Evolutionary conservation across 495 filamentous ascomycete species (phyloP).

Genomic region (Hyaloscypha finlandica): DNA sequence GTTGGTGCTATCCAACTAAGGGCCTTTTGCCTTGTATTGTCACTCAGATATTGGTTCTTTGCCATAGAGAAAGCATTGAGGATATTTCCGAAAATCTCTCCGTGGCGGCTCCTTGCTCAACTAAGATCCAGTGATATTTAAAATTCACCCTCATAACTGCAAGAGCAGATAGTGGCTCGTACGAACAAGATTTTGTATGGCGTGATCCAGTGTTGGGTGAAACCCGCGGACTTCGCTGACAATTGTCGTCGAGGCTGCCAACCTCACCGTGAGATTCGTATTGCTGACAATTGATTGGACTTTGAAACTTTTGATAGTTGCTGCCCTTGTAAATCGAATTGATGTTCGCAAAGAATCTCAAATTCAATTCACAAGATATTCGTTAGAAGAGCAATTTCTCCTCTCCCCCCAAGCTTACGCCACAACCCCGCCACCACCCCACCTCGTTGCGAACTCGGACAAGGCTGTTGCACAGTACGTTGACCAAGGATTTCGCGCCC

Average conservation of each 20-base stretch:
- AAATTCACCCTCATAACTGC: too few relatives aligned
- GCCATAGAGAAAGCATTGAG: not conserved
- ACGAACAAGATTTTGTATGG: too few relatives aligned
- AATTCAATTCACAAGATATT: too few relatives aligned
- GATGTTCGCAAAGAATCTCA: too few relatives aligned
- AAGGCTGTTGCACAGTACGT: not conserved
- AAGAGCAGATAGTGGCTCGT: too few relatives aligned
- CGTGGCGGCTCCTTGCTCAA: not conserved
- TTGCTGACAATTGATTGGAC: too few relatives aligned
- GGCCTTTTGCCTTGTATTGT: not conserved
- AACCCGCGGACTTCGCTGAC: too few relatives aligned
- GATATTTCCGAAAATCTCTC: not conserved
- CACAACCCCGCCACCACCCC: conserved; percentile 18
- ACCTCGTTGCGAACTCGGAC: conserved; percentile 13
- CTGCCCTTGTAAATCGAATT: too few relatives aligned
- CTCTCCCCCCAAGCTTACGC: not conserved
- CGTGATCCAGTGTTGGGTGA: too few relatives aligned
- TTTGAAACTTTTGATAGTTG: too few relatives aligned
- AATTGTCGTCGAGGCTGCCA: too few relatives aligned
- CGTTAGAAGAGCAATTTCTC: not conserved
- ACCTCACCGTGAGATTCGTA: too few relatives aligned
- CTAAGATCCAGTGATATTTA: not conserved
- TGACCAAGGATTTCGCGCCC: conserved; percentile 4
- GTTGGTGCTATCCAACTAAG: not conserved
- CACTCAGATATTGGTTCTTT: not conserved